Evolutionary conservation across 2,329 filamentous ascomycete species (phyloP), one percentile per base, ranked within the genome.

Genomic region (Verticillium tricorpus): DNA sequence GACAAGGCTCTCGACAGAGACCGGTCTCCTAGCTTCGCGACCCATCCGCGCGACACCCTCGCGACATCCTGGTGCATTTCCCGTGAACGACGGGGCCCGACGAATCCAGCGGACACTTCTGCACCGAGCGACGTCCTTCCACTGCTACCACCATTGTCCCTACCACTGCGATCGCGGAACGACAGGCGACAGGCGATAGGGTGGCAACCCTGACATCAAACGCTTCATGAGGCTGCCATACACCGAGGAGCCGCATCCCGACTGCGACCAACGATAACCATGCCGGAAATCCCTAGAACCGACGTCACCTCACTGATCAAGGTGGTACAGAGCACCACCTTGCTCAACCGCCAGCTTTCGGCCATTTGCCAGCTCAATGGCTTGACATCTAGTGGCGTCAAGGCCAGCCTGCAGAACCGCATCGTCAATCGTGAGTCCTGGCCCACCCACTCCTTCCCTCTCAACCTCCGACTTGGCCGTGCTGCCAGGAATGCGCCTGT

Each of bases 361-460:
- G 82, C 82, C 59, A 89, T 98, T 67, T 90, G 94, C 71, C 84
- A 86, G 65, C 80, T 85, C 64, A 91, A 96, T 77, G 85, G 87
- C 56, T 80, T 96, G 39, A 84, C 86, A 67, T 89, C 91, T 64
- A 91, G 89, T 32, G 95, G 95, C 22, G 89, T 95, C 70, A 99
- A 99, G 80, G 86, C 87, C 37, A 85, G 90, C 52, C 80, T 98
- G 63, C 93, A 97, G 76, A 78, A 80, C 62, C 89, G 94, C 69
- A 90, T 97, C 64, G 85, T 89, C 65, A 80, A 85, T 63, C 85
- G 95, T 98, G 82, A 76, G 91, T 86, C 60, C 52, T 59, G 52
- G 56, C 14, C 65, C 58, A 56, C 62, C 62, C 52, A 56, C 57
- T 61, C 52, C 55, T 57, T 55, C 59, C 40, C 19, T 50, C 9